phyloP scores from a whole-genome alignment of 352 stramenopile species.

The Pythium graminicola region DNA sequence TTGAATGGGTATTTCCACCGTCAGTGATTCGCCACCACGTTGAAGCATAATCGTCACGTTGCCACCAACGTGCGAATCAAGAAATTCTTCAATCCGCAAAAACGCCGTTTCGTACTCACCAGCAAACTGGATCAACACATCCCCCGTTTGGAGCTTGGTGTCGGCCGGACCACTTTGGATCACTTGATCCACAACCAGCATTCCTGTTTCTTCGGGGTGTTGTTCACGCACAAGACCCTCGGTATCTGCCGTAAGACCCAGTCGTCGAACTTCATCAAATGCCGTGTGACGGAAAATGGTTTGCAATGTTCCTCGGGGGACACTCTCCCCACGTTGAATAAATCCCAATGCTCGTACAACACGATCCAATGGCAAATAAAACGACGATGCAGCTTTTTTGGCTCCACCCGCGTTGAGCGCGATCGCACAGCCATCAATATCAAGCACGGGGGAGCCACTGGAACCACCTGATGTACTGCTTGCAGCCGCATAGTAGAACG shows the following conservation, averaged over 20 bases:
- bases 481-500: conserved; percentile 88
- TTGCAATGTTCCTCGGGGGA: conserved; percentile 79
- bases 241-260: conserved; percentile 63
- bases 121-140: conserved; percentile 82
- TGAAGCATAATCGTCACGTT: conserved; percentile 68
- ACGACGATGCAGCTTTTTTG: conserved; percentile 85
- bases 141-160: conserved; percentile 68
- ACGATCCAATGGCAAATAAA: conserved; percentile 86
- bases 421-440: conserved; percentile 84
- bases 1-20: conserved; percentile 40
- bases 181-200: conserved; percentile 87
- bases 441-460: conserved; percentile 85
- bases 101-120: conserved; percentile 77
- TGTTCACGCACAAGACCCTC: conserved; percentile 61
- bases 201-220: conserved; percentile 80
- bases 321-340: conserved; percentile 46
- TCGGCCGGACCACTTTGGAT: conserved; percentile 73
- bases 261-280: conserved; percentile 84
- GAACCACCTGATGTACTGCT: conserved; percentile 85
- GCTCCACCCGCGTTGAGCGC: conserved; percentile 87
- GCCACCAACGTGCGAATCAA: conserved; percentile 68
- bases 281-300: conserved; percentile 86
- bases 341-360: conserved; percentile 70
- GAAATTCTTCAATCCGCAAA: conserved; percentile 63
- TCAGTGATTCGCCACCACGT: conserved; percentile 52